These are phyloP conservation scores for Ensete ventricosum DNA, from an alignment of 176 grass and related monocot genomes.

Conservation along the genomic window DNA sequence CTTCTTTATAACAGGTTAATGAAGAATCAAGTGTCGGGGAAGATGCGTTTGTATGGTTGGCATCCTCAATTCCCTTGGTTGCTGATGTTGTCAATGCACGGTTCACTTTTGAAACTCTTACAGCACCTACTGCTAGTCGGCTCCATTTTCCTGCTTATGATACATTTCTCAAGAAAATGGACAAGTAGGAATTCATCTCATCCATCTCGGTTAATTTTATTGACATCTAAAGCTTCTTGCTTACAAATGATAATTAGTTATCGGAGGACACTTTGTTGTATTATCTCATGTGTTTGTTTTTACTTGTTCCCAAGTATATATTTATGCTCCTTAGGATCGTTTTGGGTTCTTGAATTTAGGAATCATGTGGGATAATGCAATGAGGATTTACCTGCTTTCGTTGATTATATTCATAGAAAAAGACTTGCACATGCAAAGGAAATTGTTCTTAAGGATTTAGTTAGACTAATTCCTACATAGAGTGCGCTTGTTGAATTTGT, in stretches of 20 bases:
- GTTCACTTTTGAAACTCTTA: slow-evolving; percentile 86
- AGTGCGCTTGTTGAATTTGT: too few species aligned
- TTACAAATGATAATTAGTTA: neutral
- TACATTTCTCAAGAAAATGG: slow-evolving; percentile 85
- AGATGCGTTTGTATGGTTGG: slow-evolving; percentile 82
- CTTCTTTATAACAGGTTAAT: slow-evolving; percentile 41
- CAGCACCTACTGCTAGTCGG: slow-evolving; percentile 47
- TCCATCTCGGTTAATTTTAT: neutral
- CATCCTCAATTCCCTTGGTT: slow-evolving; percentile 64
- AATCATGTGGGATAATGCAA: neutral
- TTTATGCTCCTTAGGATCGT: neutral
- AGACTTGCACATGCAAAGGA: too few species aligned
- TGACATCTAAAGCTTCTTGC: neutral
- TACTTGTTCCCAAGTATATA: neutral
- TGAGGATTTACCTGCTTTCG: neutral
- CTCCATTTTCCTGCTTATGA: slow-evolving; percentile 94
- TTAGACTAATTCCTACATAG: too few species aligned
- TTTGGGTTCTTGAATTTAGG: neutral
- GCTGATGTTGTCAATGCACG: slow-evolving; percentile 77
- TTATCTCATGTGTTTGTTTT: neutral
- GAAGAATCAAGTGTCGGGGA: slow-evolving; percentile 70
- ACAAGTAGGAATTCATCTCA: slow-evolving; percentile 43
- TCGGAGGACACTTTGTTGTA: neutral
- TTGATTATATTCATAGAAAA: too few species aligned
- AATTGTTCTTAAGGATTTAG: too few species aligned